phyloP scores from a whole-genome alignment of 306 rosid genomes.

The Comarum palustre region DNA sequence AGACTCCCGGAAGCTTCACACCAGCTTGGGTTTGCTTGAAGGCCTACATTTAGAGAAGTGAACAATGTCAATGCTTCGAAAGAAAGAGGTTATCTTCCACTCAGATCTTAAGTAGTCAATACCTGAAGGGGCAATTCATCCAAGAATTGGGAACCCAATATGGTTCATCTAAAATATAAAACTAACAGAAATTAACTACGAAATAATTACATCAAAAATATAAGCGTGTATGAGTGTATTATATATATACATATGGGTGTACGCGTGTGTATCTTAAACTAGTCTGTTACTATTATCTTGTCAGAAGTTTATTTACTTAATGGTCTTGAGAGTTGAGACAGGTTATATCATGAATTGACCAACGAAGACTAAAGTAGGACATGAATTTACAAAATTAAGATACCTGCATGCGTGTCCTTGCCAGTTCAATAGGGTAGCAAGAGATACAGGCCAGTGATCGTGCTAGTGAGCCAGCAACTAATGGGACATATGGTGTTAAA shows the following conservation, averaged over 20 bases:
- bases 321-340: neutral
- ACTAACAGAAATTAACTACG: neutral
- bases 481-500: conserved; percentile 78
- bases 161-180: neutral
- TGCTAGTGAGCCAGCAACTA: conserved; percentile 86
- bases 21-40: conserved; percentile 51
- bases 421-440: conserved; percentile 87
- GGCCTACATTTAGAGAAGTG: conserved; percentile 44
- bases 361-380: neutral
- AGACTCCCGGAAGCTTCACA: conserved; percentile 68
- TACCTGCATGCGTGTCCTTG: conserved; percentile 99
- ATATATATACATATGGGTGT: too few species aligned
- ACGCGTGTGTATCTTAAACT: neutral
- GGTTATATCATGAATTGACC: neutral
- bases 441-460: conserved; percentile 89
- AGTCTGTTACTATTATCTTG: neutral
- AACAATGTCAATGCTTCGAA: conserved; percentile 8
- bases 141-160: neutral
- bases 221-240: too few species aligned
- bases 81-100: neutral
- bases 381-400: neutral
- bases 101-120: neutral
- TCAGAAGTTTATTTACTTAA: neutral
- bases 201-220: neutral
- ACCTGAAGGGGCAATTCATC: neutral